Base-by-base conservation (phyloP, 306 rosid genomes). In the Hippophae gyantsensis region DNA sequence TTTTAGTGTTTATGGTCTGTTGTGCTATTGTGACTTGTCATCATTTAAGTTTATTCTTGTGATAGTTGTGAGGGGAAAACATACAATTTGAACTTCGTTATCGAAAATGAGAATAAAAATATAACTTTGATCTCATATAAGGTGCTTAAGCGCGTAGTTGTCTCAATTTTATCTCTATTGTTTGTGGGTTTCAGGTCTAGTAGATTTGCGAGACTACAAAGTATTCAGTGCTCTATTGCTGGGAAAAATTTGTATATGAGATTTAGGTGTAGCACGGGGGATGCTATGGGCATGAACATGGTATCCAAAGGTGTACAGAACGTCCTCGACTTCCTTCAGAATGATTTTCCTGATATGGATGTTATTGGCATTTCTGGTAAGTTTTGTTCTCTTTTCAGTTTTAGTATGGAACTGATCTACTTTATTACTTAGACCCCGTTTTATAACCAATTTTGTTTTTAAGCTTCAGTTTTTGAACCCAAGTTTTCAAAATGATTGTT, bases 271-370 rank as follows among this genome's bases (percentile, higher is more conserved):
- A 75, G 88, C 77, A 85, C 93, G 8, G 93, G 93, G 0, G 93
- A 85, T 52, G 93, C 93, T 40, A 85, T 85, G 93, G 93, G 93
- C 60, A 85, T 85, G 93, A 82, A 82, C 82, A 84, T 84, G 86
- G 90, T 84, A n/a, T 84, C 90, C 3, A 84, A 84, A 71, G 90
- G 90, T 13, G 86, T 84, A 45, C 90, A 84, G 67, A 80, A 84
- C 44, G 86, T 80, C 60, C 84, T 84, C 38, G 86, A 78, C 63
- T 84, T 75, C 66, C 82, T 84, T 56, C 86, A 68, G 62, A 55
- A 5, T 5, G 86, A 84, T 27, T 82, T 85, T 60, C 82, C 86
- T 46, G 93, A 85, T 77, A 85, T 85, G 93, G 93, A 85, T 48
- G 79, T 85, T 47, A 85, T 85, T 58, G 88, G 93, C 75, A 75